Percentiles rank a stretch among this genome's conserved stretches.
These are phyloP conservation scores for Chlamydomonas schloesseri DNA, from an alignment of 139 green algal species.

Conservation along the genomic window DNA sequence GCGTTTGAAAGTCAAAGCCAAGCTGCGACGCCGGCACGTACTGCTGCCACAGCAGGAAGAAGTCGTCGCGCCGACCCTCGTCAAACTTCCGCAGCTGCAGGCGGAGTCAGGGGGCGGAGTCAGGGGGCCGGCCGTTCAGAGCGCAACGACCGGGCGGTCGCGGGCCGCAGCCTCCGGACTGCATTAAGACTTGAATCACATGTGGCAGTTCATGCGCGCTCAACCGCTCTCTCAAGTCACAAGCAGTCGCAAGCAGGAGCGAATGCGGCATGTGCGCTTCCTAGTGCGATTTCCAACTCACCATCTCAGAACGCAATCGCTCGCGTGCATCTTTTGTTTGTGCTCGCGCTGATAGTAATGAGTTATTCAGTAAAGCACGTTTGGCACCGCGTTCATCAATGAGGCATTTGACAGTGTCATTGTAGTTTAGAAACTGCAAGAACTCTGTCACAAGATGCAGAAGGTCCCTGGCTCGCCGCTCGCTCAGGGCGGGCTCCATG, in stretches of 20 bases:
- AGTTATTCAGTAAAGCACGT: neutral
- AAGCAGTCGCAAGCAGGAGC: neutral
- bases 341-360: neutral
- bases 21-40: constrained; percentile 44
- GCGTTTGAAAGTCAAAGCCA: constrained; percentile 36
- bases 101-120: neutral
- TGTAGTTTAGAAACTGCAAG: constrained; percentile 27
- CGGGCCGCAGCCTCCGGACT: too few relatives aligned
- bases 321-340: constrained; percentile 25
- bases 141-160: too few relatives aligned
- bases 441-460: constrained; percentile 38
- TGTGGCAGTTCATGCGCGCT: neutral
- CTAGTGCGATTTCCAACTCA: neutral
- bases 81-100: constrained; percentile 61
- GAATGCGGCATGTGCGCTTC: neutral
- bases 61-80: constrained; percentile 49
- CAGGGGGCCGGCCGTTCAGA: too few relatives aligned
- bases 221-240: too few relatives aligned
- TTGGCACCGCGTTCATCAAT: constrained; percentile 23
- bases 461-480: constrained; percentile 41
- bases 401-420: constrained; percentile 15
- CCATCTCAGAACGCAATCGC: constrained; percentile 42
- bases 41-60: constrained; percentile 53
- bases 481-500: neutral
- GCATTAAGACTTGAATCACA: too few relatives aligned